Conservation (phyloP, 148 eudicot genomes). For the Silene conica region DNA sequence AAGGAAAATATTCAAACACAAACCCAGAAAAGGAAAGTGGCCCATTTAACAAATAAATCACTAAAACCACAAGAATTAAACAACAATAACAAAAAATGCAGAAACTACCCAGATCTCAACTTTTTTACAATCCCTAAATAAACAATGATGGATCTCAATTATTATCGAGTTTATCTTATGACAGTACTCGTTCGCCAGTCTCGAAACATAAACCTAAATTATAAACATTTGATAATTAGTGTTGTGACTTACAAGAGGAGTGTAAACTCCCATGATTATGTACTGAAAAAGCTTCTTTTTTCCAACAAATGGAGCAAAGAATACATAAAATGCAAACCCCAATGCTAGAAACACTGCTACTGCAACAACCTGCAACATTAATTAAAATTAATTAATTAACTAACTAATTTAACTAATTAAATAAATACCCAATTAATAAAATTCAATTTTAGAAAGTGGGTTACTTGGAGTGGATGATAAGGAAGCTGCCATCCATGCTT, state of each 20-base stretch:
- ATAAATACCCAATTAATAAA: background rate
- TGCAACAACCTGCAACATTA: slow-evolving; percentile 66
- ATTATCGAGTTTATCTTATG: too few relatives aligned
- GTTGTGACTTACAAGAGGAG: slow-evolving; percentile 74
- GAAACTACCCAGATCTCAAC: slow-evolving; percentile 53
- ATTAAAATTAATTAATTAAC: background rate
- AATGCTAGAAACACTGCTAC: slow-evolving; percentile 88
- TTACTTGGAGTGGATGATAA: slow-evolving; percentile 91
- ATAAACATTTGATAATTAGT: too few relatives aligned
- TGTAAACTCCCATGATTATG: slow-evolving; percentile 76
- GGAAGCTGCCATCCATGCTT: slow-evolving; percentile 99
- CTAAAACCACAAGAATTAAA: background rate
- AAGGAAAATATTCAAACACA: slow-evolving; percentile 13
- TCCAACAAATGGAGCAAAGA: slow-evolving; percentile 96
- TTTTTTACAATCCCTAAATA: slow-evolving; percentile 8
- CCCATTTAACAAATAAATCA: slow-evolving; percentile 19
- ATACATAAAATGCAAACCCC: slow-evolving; percentile 94
- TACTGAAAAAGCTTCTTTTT: slow-evolving; percentile 60
- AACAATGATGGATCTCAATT: too few relatives aligned
- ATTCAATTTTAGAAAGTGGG: background rate
- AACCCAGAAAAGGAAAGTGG: slow-evolving; percentile 29
- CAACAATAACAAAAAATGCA: slow-evolving; percentile 10
- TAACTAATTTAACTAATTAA: background rate
- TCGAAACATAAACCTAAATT: too few relatives aligned
- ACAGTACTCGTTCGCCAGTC: too few relatives aligned